Conservation (phyloP, 179 eudicot species). For the Corrigiola litoralis region DNA sequence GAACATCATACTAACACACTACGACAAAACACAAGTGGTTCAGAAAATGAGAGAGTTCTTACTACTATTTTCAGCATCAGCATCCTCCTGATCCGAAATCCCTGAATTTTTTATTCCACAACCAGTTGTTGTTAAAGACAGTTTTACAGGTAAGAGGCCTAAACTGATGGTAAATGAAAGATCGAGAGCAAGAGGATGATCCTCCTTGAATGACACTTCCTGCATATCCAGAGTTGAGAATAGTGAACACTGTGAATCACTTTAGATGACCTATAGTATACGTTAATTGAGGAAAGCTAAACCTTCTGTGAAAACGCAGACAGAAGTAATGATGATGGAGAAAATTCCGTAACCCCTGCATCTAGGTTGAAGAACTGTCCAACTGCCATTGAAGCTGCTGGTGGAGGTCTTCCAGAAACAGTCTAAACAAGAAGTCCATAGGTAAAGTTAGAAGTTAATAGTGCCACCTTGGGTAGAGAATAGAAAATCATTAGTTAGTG, state of each 20-base stretch:
- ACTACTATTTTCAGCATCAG: slow-evolving; percentile 67
- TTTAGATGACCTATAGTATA: background rate
- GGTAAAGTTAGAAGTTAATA: background rate
- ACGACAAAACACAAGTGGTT: background rate
- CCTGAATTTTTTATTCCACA: slow-evolving; percentile 85
- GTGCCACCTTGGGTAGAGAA: background rate
- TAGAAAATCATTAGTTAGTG: background rate
- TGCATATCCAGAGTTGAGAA: slow-evolving; percentile 31
- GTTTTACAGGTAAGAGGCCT: slow-evolving; percentile 73
- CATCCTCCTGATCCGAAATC: slow-evolving; percentile 61
- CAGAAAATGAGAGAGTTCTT: slow-evolving; percentile 25
- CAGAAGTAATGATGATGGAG: slow-evolving; percentile 50
- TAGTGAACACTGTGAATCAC: background rate
- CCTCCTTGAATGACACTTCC: slow-evolving; percentile 70
- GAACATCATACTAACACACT: background rate
- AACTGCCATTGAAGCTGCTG: slow-evolving; percentile 97
- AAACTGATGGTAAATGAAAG: slow-evolving; percentile 71
- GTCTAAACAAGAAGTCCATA: slow-evolving; percentile 43
- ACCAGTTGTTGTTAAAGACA: slow-evolving; percentile 68
- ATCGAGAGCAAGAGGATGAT: slow-evolving; percentile 85
- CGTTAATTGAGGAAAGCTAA: background rate
- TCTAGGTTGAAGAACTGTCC: slow-evolving; percentile 85
- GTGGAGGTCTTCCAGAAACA: slow-evolving; percentile 97
- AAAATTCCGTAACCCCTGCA: slow-evolving; percentile 45
- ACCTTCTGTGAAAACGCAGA: slow-evolving; percentile 65